These are phyloP conservation scores for Sanghuangporus baumii DNA, from an alignment of 1,284 basidiomycete species.

Conservation along the genomic window DNA sequence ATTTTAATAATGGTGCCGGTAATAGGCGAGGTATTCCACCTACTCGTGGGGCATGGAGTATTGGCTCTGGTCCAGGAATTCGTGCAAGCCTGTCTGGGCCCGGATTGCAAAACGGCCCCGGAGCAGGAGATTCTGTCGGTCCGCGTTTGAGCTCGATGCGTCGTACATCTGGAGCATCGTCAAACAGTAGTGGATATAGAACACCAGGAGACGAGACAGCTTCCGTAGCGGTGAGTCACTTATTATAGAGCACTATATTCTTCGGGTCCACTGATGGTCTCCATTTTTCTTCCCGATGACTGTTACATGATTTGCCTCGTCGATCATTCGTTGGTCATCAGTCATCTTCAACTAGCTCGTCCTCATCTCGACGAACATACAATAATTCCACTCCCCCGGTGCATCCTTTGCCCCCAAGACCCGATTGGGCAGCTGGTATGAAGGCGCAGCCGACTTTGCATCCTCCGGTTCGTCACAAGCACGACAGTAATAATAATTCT, in stretches of 20 bases:
- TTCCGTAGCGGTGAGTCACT: conserved; percentile 60
- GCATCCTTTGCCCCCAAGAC: conserved; percentile 72
- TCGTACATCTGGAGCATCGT: conserved; percentile 40
- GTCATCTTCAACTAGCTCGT: conserved; percentile 64
- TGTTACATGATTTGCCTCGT: conserved; percentile 9
- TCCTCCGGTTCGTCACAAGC: conserved; percentile 37
- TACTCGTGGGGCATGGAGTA: conserved; percentile 56
- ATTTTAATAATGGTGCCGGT: conserved; percentile 20
- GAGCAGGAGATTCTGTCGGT: conserved; percentile 43
- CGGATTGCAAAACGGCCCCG: conserved; percentile 18
- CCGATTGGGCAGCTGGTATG: conserved; percentile 80
- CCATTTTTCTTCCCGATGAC: conserved; percentile 3
- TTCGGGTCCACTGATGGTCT: conserved; percentile 13
- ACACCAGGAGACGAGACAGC: conserved; percentile 70
- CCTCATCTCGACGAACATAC: conserved; percentile 69
- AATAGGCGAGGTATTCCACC: conserved; percentile 37
- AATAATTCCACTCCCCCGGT: conserved; percentile 68
- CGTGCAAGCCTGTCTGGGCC: conserved; percentile 21
- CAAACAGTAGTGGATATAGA: conserved; percentile 45
- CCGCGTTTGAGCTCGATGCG: conserved; percentile 54
- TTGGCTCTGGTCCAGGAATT: conserved; percentile 48
- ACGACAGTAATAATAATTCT: conserved; percentile 32
- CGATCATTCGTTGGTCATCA: conserved; percentile 22
- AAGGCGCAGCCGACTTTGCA: conserved; percentile 64
- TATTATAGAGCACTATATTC: conserved; percentile 19